Conservation (phyloP, 2,329 filamentous ascomycete species). For the Cryphonectria naterciae region DNA sequence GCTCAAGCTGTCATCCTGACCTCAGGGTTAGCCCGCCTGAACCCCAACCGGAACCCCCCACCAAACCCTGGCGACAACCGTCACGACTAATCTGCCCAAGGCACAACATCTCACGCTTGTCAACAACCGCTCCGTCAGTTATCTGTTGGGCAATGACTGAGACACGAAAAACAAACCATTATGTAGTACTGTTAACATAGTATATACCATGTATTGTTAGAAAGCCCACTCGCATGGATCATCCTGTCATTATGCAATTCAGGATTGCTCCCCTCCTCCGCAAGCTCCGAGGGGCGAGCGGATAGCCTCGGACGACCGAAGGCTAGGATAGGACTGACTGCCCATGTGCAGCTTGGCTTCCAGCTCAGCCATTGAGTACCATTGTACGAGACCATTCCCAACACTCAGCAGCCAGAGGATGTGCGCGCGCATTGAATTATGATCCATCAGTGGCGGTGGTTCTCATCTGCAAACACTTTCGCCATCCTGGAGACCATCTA, state of each 20-base stretch:
- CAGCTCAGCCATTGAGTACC: neutral
- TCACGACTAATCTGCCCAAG: neutral
- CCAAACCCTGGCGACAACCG: neutral
- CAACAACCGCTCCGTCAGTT: neutral
- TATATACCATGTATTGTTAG: neutral
- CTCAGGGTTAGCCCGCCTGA: neutral
- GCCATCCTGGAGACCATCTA: neutral
- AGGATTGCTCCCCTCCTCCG: neutral
- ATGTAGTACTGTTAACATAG: neutral
- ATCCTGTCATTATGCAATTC: neutral
- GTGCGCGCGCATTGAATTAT: neutral
- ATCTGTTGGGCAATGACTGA: neutral
- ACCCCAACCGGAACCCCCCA: neutral
- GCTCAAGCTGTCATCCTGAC: neutral
- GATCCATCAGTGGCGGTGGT: neutral
- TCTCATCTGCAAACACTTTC: constrained; percentile 9
- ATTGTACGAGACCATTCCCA: neutral
- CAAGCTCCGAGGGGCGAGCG: constrained; percentile 14
- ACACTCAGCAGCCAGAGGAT: neutral
- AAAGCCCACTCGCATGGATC: neutral
- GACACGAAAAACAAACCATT: neutral
- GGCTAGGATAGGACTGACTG: neutral
- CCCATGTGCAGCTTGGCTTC: neutral
- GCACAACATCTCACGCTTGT: neutral
- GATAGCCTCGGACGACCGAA: constrained; percentile 13